Conservation (phyloP, 495 filamentous ascomycete species). For the Trichodelitschia bisporula region DNA sequence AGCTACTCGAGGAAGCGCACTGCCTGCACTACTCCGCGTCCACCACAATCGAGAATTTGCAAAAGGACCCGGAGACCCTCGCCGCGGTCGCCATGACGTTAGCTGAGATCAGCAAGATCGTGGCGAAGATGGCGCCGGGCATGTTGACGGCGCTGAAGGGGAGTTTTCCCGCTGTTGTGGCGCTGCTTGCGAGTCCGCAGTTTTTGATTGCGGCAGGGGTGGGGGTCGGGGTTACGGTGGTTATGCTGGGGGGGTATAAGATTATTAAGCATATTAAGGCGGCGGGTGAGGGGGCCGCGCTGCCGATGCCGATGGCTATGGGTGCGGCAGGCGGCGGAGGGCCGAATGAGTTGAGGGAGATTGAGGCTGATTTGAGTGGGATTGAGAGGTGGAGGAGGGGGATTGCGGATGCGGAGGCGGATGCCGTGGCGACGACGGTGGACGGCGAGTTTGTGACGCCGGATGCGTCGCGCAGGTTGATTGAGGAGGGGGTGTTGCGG, state of each 20-base stretch:
- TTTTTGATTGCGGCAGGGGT: conserved; percentile 84
- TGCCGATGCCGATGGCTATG: conserved; percentile 25
- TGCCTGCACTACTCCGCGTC: conserved; percentile 69
- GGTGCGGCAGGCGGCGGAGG: conserved; percentile 28
- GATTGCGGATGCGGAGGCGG: conserved; percentile 40
- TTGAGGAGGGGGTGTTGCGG: conserved; percentile 15
- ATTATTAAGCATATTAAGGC: conserved; percentile 67
- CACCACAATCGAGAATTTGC: conserved; percentile 61
- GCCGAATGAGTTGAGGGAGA: conserved; percentile 22
- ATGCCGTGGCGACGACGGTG: conserved; percentile 38
- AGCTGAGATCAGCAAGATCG: conserved; percentile 65
- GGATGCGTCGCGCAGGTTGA: conserved; percentile 32
- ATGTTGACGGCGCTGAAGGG: conserved; percentile 51
- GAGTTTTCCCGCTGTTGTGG: conserved; percentile 61
- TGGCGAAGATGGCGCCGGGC: conserved; percentile 63
- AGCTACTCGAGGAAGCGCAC: conserved; percentile 57
- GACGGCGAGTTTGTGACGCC: conserved; percentile 76
- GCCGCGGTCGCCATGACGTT: conserved; percentile 84
- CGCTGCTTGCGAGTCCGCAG: conserved; percentile 66
- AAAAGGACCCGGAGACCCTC: conserved; percentile 78
- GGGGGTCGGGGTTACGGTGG: conserved; percentile 67
- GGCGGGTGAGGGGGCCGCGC: conserved; percentile 20
- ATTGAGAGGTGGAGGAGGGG: conserved; percentile 77
- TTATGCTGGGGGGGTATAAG: conserved; percentile 90
- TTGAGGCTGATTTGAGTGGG: conserved; percentile 24